Conservation (phyloP, 345 rosid genomes). For the Capsella bursapastoris region DNA sequence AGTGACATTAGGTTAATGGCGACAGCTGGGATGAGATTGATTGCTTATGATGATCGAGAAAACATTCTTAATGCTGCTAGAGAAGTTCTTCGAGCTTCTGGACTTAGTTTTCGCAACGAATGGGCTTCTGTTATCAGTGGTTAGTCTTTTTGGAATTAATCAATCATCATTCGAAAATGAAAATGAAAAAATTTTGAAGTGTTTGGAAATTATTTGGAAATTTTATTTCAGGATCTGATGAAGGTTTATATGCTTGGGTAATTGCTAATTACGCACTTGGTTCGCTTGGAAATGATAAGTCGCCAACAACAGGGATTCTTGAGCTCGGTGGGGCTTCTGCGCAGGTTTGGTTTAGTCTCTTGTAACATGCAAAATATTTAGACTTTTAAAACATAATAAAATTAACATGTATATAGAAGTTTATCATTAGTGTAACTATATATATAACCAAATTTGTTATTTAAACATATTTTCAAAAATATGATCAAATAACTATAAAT, state of each 20-base stretch:
- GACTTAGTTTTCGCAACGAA: slow-evolving; percentile 61
- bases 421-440: no score
- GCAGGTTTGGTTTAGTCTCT: slow-evolving; percentile 2
- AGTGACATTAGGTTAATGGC: slow-evolving; percentile 88
- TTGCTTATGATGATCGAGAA: slow-evolving; percentile 52
- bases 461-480: no score
- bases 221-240: not conserved
- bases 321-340: slow-evolving; percentile 38
- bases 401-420: no score
- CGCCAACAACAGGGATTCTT: slow-evolving; percentile 68
- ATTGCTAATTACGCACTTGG: slow-evolving; percentile 73
- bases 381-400: no score
- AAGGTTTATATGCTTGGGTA: slow-evolving; percentile 68
- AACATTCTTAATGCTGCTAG: slow-evolving; percentile 59
- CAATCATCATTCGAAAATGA: not conserved
- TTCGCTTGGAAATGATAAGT: slow-evolving; percentile 68
- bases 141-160: slow-evolving; percentile 33
- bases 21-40: slow-evolving; percentile 85
- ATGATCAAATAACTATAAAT: no score
- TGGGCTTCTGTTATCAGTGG: slow-evolving; percentile 87
- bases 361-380: no score
- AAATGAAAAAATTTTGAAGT: not conserved
- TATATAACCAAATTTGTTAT: no score
- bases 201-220: not conserved
- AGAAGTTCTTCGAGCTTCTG: slow-evolving; percentile 59